These are phyloP conservation scores for Serendipita indica DNA, from an alignment of 768 basidiomycete genomes.

Conservation along the genomic window DNA sequence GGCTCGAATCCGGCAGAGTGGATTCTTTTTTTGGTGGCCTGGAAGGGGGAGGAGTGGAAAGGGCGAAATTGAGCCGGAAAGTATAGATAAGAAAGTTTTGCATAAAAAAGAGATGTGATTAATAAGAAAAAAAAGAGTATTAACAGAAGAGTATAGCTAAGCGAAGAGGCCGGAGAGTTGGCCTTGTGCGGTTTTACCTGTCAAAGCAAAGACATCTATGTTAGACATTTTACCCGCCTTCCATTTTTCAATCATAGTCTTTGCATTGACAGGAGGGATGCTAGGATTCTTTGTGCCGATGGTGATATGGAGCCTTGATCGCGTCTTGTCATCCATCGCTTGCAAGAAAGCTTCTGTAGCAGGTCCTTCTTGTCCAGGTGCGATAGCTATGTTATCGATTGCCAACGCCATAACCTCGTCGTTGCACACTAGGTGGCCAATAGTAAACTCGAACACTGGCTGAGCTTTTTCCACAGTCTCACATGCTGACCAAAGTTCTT, in stretches of 20 bases:
- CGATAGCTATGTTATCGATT: conserved; percentile 41
- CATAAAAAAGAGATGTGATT: no score
- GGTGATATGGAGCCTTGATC: conserved; percentile 61
- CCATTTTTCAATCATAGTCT: conserved; percentile 44
- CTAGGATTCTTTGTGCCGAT: conserved; percentile 50
- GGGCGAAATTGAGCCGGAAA: no score
- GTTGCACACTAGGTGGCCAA: conserved; percentile 60
- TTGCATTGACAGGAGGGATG: conserved; percentile 56
- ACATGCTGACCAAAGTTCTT: conserved; percentile 41
- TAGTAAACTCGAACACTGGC: conserved; percentile 44
- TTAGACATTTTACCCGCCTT: conserved; percentile 20
- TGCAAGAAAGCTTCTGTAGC: conserved; percentile 33
- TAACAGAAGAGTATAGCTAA: no score
- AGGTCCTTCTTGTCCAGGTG: conserved; percentile 18
- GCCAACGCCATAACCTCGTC: conserved; percentile 66
- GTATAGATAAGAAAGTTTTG: no score
- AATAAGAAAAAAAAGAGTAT: no score
- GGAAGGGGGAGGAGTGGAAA: no score
- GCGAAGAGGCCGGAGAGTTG: conserved; percentile 20
- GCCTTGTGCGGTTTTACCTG: conserved; percentile 21
- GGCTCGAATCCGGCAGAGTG: no score
- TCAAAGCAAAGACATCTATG: conserved; percentile 21
- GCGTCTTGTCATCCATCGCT: conserved; percentile 32
- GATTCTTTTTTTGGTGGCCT: no score
- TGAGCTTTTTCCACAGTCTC: conserved; percentile 25